Evolutionary conservation across 148 eudicot genomes (phyloP).

Genomic region (Nepenthes gracilis): DNA sequence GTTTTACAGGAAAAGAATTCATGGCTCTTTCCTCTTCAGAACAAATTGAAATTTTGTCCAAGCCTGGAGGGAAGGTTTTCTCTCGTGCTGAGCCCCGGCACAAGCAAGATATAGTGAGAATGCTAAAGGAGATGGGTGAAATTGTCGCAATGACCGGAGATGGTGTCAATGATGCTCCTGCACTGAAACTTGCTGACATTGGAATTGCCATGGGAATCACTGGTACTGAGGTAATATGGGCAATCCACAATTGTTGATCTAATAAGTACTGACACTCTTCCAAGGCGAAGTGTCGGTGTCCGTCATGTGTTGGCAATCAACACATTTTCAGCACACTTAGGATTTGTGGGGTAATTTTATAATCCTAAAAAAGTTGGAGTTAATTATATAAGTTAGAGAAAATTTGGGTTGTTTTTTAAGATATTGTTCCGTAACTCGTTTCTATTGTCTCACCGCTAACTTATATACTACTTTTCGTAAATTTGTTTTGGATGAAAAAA

Average conservation of each 20-base stretch:
- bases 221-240: constrained; percentile 66
- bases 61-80: constrained; percentile 67
- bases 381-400: no score
- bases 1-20: constrained; percentile 81
- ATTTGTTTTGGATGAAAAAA: no score
- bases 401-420: no score
- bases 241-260: background rate
- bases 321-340: no score
- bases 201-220: constrained; percentile 93
- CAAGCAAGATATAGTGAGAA: constrained; percentile 85
- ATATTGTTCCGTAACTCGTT: no score
- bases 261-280: background rate
- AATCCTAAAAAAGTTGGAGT: no score
- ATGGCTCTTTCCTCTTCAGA: constrained; percentile 44
- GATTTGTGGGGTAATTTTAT: no score
- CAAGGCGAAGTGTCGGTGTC: no score
- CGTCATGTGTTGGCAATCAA: no score
- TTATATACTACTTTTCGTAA: no score
- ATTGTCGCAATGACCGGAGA: constrained; percentile 96
- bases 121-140: constrained; percentile 72
- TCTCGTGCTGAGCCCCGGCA: constrained; percentile 90
- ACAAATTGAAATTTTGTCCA: constrained; percentile 43
- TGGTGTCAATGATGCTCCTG: constrained; percentile 96
- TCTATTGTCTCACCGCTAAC: no score
- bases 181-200: constrained; percentile 80